Conservation (phyloP, 306 rosid genomes). For the Clitoria ternatea region DNA sequence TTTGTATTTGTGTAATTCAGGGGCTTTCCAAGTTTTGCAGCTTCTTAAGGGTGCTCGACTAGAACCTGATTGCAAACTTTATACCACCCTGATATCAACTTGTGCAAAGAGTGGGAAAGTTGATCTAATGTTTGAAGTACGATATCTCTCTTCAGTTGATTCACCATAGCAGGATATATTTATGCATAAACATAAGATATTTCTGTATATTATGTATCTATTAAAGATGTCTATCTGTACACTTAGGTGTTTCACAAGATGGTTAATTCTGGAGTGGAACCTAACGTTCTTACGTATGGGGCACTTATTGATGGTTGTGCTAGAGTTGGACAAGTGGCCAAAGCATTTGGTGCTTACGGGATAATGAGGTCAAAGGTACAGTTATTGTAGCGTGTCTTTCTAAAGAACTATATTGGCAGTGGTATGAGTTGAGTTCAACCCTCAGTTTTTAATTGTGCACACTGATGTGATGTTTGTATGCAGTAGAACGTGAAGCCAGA, state of each 20-base stretch:
- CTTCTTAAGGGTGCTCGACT: conserved; percentile 79
- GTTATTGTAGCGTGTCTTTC: conserved; percentile 19
- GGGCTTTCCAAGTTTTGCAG: conserved; percentile 83
- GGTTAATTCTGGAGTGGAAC: conserved; percentile 91
- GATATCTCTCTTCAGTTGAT: conserved; percentile 36
- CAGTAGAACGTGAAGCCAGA: conserved; percentile 99
- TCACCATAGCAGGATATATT: background rate
- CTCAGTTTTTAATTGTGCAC: conserved; percentile 26
- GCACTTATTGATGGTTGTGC: conserved; percentile 99
- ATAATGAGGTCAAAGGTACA: conserved; percentile 97
- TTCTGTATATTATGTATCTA: conserved; percentile 4
- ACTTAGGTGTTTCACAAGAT: conserved; percentile 79
- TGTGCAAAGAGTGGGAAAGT: conserved; percentile 94
- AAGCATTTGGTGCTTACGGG: conserved; percentile 99
- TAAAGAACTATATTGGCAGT: background rate
- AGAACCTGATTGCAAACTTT: conserved; percentile 88
- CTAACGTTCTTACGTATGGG: conserved; percentile 87
- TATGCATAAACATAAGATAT: background rate
- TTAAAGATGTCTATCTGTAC: conserved; percentile 16
- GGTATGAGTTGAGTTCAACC: conserved; percentile 9
- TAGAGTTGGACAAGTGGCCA: conserved; percentile 93
- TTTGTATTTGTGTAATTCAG: conserved; percentile 44
- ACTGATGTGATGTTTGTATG: conserved; percentile 69
- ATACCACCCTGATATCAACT: conserved; percentile 91
- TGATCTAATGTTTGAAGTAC: conserved; percentile 90